Base-by-base conservation (phyloP, 495 filamentous ascomycete genomes). In the Trichoderma virens region DNA sequence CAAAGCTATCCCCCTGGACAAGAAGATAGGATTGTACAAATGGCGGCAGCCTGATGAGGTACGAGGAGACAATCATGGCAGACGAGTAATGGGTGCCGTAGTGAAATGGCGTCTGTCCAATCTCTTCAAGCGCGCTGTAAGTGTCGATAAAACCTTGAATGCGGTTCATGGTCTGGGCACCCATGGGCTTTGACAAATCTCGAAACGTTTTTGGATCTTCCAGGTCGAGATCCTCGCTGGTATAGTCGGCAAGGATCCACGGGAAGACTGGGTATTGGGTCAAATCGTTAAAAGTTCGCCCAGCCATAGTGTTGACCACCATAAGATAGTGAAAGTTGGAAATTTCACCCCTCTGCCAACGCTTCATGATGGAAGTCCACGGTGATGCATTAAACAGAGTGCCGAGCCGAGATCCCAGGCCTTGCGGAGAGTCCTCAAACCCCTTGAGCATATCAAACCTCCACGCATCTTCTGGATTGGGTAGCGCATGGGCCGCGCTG, bases 251-350 rank as follows among this genome's bases (percentile, higher is more conserved):
- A 30, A 98, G 75, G 16, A 98, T 87, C 94, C 94, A 98, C 13
- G 94, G 94, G 70, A 98, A 98, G 25, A 98, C 94, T 0, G 94
- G 94, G 70, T 98, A 98, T 67, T 98, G 95, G 1, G 94, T 98
- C 11, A 98, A 78, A 73, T 98, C 94, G 70, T 98, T 98, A 81
- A 98, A 98, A 0, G 94, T 98, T 60, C 94, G 81, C 34, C 94
- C 94, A 23, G 94, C 94, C 82, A 98, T 91, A 6, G 95, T 98
- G 70, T 98, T 98, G 71, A 98, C 85, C 54, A 96, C 83, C 95
- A 98, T 98, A 31, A 98, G 83, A 73, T 98, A 98, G 73, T 97
- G 92, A 70, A 98, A 98, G 72, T 98, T 98, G 6, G 95, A 98
- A 9, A 97, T 90, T 69, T 98, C 95, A 6, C 94, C 95, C 70